Percentiles rank a stretch among this genome's conserved stretches.
phyloP scores from a whole-genome alignment of 768 basidiomycete genomes.

The Xerocomellus chrysenteron region DNA sequence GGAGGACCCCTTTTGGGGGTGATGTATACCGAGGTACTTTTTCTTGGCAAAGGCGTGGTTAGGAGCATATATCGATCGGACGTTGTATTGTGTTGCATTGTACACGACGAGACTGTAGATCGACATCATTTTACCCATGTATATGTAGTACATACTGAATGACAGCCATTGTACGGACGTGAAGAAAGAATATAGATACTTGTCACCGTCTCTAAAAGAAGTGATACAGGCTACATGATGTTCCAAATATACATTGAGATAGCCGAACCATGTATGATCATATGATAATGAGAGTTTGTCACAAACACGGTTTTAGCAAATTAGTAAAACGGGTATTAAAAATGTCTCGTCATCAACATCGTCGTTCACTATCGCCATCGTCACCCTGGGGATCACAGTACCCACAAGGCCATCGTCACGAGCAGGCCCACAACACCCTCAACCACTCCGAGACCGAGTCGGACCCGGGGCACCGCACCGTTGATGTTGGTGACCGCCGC shows the following conservation, averaged over 20 bases:
- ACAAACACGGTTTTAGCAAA: neutral
- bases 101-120: neutral
- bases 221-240: conserved; percentile 1
- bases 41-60: neutral
- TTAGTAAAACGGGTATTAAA: neutral
- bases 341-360: neutral
- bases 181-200: neutral
- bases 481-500: conserved; percentile 41
- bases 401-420: neutral
- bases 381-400: neutral
- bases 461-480: conserved; percentile 1
- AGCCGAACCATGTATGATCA: neutral
- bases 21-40: neutral
- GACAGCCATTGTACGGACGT: neutral
- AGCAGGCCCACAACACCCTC: neutral
- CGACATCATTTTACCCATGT: neutral
- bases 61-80: neutral
- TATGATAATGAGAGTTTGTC: neutral
- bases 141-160: conserved; percentile 1
- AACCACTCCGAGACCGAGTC: neutral
- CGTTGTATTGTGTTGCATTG: conserved; percentile 14
- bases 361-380: too few relatives aligned
- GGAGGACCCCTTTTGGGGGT: neutral
- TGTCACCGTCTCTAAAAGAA: too few relatives aligned
- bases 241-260: neutral